Percentiles rank a stretch among this genome's conserved stretches.
Evolutionary conservation across 306 rosid genomes (phyloP).

Genomic region (Cucurbita pepo): DNA sequence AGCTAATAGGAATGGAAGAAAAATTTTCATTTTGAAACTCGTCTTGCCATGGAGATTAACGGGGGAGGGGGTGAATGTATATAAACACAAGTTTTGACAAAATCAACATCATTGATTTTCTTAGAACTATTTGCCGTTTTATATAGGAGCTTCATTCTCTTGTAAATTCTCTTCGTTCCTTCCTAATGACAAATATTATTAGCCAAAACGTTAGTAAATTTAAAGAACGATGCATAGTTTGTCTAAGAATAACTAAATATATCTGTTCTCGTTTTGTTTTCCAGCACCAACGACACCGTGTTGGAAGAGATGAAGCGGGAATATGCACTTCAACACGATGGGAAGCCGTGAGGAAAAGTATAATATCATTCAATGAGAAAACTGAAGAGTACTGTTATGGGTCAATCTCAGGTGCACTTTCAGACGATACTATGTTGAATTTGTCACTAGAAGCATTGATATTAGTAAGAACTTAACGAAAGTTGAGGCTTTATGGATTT

Average conservation of each 20-base stretch:
- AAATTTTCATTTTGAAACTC: neutral
- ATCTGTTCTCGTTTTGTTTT: neutral
- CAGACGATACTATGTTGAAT: neutral
- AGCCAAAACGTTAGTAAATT: too few species aligned
- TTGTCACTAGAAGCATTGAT: neutral
- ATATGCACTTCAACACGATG: neutral
- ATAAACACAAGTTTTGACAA: too few species aligned
- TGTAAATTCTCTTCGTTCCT: too few species aligned
- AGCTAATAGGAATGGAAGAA: neutral
- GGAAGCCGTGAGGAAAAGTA: neutral
- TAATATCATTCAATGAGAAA: neutral
- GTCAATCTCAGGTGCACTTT: neutral
- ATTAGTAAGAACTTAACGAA: neutral
- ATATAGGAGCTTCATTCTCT: too few species aligned
- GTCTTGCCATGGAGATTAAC: neutral
- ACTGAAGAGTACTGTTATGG: neutral
- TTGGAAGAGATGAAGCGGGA: conserved; percentile 7
- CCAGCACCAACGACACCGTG: neutral
- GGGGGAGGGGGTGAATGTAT: too few species aligned
- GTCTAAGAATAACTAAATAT: neutral
- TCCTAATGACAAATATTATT: too few species aligned
- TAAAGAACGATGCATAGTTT: too few species aligned
- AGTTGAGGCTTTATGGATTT: neutral
- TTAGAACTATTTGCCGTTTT: too few species aligned
- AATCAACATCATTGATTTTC: too few species aligned